A percentile compares a stretch with the other conserved stretches of the same genome.
phyloP scores from a whole-genome alignment of 108 stramenopile genomes.

The Nitzschia sp. region DNA sequence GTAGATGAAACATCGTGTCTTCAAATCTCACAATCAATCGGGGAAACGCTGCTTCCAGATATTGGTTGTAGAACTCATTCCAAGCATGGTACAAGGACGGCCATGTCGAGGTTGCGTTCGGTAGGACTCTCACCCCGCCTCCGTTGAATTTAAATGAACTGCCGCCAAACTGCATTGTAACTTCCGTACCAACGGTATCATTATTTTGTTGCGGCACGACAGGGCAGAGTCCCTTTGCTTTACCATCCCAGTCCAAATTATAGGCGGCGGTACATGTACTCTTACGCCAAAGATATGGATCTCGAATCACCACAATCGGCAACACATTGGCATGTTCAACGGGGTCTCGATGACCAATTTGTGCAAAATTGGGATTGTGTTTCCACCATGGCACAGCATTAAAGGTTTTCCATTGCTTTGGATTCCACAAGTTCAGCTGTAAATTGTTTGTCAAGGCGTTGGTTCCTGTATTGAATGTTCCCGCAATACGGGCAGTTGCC shows the following conservation, averaged over 20 bases:
- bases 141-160: too few relatives aligned
- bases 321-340: not conserved
- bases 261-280: not conserved
- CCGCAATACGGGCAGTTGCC: not conserved
- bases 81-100: not conserved
- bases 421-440: not conserved
- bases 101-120: not conserved
- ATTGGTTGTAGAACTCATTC: not conserved
- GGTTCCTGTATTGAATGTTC: not conserved
- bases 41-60: not conserved
- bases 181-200: not conserved
- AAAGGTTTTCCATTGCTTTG: not conserved
- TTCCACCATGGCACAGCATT: not conserved
- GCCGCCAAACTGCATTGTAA: too few relatives aligned
- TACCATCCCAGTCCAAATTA: not conserved
- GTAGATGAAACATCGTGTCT: not conserved
- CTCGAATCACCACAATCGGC: not conserved
- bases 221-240: not conserved
- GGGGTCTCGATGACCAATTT: not conserved
- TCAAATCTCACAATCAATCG: not conserved
- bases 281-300: not conserved
- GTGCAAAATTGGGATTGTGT: not conserved
- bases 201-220: not conserved
- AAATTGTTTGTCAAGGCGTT: not conserved
- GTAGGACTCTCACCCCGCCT: not conserved